Conservation (phyloP, 2,329 filamentous ascomycete species). For the Apiospora rasikravindrae region DNA sequence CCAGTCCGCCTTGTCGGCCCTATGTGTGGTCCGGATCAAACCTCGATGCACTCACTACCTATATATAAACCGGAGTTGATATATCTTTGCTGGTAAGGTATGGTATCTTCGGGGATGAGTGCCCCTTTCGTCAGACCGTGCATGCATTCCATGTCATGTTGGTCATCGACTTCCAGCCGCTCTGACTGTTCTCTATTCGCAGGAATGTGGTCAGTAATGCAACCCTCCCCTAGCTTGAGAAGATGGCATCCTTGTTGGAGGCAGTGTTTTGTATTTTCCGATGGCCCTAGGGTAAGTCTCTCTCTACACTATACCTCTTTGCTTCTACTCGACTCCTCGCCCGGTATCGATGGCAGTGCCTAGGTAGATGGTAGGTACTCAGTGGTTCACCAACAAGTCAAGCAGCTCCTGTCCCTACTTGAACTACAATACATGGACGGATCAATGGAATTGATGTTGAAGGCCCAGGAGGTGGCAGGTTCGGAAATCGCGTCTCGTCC, state of each 20-base stretch:
- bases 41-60: background rate
- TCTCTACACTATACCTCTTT: background rate
- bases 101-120: background rate
- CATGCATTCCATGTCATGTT: background rate
- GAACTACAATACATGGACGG: too few relatives aligned
- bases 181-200: background rate
- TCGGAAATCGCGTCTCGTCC: background rate
- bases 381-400: background rate
- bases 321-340: background rate
- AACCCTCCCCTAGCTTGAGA: background rate
- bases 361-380: background rate
- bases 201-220: background rate
- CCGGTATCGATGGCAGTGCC: background rate
- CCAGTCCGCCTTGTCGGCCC: background rate
- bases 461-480: background rate
- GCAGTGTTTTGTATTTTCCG: background rate
- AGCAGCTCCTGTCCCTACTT: too few relatives aligned
- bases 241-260: background rate
- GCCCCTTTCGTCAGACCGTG: background rate
- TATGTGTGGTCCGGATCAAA: background rate
- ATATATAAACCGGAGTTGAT: background rate
- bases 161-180: background rate
- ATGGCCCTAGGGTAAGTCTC: background rate
- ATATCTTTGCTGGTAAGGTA: background rate
- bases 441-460: background rate